phyloP scores from a whole-genome alignment of 73 alveolate species.

The Urostyla sp. region DNA sequence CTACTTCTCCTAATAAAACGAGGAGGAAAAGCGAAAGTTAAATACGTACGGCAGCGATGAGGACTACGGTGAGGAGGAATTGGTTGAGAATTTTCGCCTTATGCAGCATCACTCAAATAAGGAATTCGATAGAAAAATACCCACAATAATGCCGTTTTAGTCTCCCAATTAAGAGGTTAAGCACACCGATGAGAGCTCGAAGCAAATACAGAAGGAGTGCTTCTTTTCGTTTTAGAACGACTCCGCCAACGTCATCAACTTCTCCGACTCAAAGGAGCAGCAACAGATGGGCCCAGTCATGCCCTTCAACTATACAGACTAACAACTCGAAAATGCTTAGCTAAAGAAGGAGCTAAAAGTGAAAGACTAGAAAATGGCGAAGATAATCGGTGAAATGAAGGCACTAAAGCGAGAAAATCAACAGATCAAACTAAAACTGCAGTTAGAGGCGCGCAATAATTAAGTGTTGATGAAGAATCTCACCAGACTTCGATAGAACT shows the following conservation, averaged over 20 bases:
- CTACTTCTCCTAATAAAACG: conserved; percentile 29
- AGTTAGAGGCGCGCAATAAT: conserved; percentile 22
- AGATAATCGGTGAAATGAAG: neutral
- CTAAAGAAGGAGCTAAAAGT: neutral
- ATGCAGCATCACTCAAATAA: neutral
- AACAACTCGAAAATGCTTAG: no score
- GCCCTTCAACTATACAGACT: no score
- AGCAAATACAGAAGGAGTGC: no score
- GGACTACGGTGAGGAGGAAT: neutral
- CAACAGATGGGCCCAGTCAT: no score
- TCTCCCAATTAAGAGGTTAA: no score
- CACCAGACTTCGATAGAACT: conserved; percentile 15
- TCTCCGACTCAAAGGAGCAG: no score
- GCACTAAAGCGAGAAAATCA: conserved; percentile 18
- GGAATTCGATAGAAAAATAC: neutral
- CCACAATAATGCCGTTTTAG: conserved; percentile 41
- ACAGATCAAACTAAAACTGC: neutral
- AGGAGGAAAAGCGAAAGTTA: neutral
- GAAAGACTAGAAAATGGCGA: conserved; percentile 1
- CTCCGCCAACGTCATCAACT: no score
- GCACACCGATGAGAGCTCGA: no score
- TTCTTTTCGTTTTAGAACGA: no score
- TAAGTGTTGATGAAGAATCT: conserved; percentile 9
- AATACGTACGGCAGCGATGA: neutral
- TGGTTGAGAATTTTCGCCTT: neutral